phyloP scores from a whole-genome alignment of 345 rosid species.

The Clarkia xantiana region DNA sequence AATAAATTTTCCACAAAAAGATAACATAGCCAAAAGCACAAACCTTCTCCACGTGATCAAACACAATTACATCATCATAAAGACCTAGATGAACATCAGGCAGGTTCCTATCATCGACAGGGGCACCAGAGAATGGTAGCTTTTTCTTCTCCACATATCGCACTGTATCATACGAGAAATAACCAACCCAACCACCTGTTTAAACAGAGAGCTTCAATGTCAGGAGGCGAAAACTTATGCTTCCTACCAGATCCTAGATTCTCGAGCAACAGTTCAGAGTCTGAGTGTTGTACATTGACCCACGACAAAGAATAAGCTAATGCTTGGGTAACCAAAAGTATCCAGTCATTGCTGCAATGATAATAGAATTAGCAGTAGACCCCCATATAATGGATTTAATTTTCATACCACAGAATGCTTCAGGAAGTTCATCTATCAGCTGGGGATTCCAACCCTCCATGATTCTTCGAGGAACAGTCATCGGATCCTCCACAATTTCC shows the following conservation, averaged over 20 bases:
- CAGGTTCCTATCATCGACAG: constrained; percentile 74
- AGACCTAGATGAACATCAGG: constrained; percentile 95
- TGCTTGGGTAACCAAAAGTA: not conserved
- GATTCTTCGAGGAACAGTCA: constrained; percentile 65
- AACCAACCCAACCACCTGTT: constrained; percentile 96
- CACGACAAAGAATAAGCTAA: too few species aligned
- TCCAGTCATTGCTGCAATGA: not conserved
- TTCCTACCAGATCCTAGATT: not conserved
- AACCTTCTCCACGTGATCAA: constrained; percentile 91
- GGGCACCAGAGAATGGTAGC: constrained; percentile 58
- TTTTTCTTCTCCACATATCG: constrained; percentile 82
- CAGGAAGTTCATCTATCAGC: constrained; percentile 69
- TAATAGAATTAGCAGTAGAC: not conserved
- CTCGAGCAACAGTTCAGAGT: not conserved
- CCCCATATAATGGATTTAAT: not conserved
- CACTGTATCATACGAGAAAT: constrained; percentile 88
- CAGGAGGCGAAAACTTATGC: not conserved
- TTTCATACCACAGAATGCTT: constrained; percentile 66
- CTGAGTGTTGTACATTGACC: not conserved
- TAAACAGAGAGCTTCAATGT: not conserved
- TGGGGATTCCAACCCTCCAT: constrained; percentile 84
- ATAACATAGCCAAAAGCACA: not conserved
- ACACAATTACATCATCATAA: constrained; percentile 69
- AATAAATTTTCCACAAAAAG: not conserved
- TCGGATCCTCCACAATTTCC: constrained; percentile 85